Evolutionary conservation across 345 rosid genomes (phyloP).

Genomic region (Syzygium jambos): DNA sequence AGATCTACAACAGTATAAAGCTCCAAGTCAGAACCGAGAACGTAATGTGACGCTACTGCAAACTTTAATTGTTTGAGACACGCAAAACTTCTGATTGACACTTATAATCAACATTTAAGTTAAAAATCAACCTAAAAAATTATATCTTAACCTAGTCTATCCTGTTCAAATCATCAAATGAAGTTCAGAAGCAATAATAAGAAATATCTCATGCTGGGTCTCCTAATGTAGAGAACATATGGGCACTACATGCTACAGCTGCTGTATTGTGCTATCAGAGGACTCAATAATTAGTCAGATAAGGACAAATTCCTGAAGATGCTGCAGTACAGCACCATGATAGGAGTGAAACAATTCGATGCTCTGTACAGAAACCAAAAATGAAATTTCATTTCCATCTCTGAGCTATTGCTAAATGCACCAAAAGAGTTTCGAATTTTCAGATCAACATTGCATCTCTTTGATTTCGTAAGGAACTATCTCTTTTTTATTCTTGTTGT

Average conservation of each 20-base stretch:
- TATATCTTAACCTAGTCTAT: background rate
- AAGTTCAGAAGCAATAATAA: background rate
- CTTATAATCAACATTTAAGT: background rate
- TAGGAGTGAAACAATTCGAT: background rate
- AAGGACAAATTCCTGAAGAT: background rate
- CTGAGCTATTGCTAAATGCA: background rate
- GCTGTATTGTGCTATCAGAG: background rate
- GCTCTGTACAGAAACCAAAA: background rate
- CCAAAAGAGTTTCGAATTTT: background rate
- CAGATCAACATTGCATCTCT: background rate
- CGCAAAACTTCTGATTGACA: background rate
- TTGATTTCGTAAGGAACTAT: background rate
- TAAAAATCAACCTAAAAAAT: background rate
- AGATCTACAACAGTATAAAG: conserved; percentile 23
- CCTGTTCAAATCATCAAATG: background rate
- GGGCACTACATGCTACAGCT: background rate
- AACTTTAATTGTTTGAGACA: background rate
- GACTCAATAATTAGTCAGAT: background rate
- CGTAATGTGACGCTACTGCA: too few relatives aligned
- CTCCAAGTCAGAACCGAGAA: background rate
- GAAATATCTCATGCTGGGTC: background rate
- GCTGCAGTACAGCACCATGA: background rate
- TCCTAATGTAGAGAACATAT: background rate
- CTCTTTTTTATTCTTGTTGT: background rate
- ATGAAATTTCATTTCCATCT: background rate